Evolutionary conservation across 108 stramenopile genomes (phyloP).

Genomic region (Skeletonema grethae): DNA sequence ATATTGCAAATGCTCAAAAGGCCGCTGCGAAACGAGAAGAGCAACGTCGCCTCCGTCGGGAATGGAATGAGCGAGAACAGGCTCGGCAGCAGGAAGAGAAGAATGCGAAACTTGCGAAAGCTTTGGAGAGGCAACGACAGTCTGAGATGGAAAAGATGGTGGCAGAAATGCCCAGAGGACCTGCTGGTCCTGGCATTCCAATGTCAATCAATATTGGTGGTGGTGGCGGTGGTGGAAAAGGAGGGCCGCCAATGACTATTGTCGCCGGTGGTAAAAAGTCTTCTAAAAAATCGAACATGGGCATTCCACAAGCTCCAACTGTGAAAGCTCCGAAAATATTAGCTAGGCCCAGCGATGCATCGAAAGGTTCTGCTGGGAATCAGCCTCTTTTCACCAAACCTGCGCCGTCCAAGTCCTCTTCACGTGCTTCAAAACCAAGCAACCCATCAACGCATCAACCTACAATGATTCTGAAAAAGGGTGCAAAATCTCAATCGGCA

Average conservation of each 20-base stretch:
- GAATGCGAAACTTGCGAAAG: slow-evolving; percentile 55
- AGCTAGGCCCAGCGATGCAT: slow-evolving; percentile 26
- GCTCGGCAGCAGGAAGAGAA: slow-evolving; percentile 66
- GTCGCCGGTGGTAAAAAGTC: slow-evolving; percentile 28
- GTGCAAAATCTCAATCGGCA: background rate
- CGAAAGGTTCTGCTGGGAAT: slow-evolving; percentile 11
- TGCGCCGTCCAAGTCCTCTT: background rate
- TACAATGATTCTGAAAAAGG: slow-evolving; percentile 22
- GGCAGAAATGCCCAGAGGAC: background rate
- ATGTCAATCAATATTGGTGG: slow-evolving; percentile 7
- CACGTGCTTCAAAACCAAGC: slow-evolving; percentile 1
- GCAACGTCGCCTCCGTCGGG: slow-evolving; percentile 76
- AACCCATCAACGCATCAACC: slow-evolving; percentile 13
- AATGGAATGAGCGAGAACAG: slow-evolving; percentile 82
- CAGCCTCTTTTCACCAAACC: slow-evolving; percentile 38
- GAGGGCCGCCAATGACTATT: slow-evolving; percentile 44
- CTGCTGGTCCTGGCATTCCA: background rate
- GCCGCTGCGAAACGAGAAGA: slow-evolving; percentile 78
- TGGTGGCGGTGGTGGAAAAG: slow-evolving; percentile 12
- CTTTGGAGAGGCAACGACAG: slow-evolving; percentile 24
- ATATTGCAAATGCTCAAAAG: slow-evolving; percentile 47
- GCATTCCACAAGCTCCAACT: slow-evolving; percentile 43
- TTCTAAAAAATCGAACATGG: slow-evolving; percentile 33
- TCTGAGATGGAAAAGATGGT: slow-evolving; percentile 36
- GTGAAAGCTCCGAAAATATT: slow-evolving; percentile 46